Conservation (phyloP, 2,329 filamentous ascomycete genomes). For the Tympanopsis confertula region DNA sequence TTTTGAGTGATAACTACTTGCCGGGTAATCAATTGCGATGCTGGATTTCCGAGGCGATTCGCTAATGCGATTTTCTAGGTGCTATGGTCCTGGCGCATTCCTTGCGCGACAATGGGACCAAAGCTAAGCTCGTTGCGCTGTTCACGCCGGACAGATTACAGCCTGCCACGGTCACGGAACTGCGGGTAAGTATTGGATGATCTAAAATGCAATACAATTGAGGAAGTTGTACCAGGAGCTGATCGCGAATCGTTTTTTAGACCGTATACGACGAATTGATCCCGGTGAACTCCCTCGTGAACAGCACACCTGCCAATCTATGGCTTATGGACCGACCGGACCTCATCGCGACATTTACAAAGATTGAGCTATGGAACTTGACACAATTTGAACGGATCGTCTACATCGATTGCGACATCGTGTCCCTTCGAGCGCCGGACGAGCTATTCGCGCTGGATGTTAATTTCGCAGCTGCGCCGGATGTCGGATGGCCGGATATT, state of each 20-base stretch:
- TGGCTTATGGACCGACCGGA: slow-evolving; percentile 58
- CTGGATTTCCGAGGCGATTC: too few species aligned
- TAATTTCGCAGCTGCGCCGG: slow-evolving; percentile 34
- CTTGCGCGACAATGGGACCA: slow-evolving; percentile 5
- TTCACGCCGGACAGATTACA: slow-evolving; percentile 4
- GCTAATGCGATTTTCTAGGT: too few species aligned
- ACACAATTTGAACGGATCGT: slow-evolving; percentile 55
- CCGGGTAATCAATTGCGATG: background rate
- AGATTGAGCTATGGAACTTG: slow-evolving; percentile 59
- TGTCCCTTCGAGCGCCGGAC: slow-evolving; percentile 50
- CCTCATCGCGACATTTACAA: slow-evolving; percentile 56
- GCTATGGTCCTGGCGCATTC: slow-evolving; percentile 8
- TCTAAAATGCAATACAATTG: too few species aligned
- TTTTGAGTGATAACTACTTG: background rate
- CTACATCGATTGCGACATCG: slow-evolving; percentile 57
- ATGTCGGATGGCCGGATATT: slow-evolving; percentile 62
- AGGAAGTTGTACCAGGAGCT: slow-evolving; percentile 4
- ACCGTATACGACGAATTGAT: slow-evolving; percentile 5
- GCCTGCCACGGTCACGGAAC: too few species aligned
- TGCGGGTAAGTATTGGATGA: too few species aligned
- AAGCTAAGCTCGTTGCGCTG: slow-evolving; percentile 5
- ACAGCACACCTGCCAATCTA: slow-evolving; percentile 32
- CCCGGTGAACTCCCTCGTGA: slow-evolving; percentile 5
- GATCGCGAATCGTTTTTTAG: slow-evolving; percentile 2
- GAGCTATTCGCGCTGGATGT: slow-evolving; percentile 40